phyloP scores from a whole-genome alignment of 192 early-diverging fungal genomes.

The Coemansia aciculifera region DNA sequence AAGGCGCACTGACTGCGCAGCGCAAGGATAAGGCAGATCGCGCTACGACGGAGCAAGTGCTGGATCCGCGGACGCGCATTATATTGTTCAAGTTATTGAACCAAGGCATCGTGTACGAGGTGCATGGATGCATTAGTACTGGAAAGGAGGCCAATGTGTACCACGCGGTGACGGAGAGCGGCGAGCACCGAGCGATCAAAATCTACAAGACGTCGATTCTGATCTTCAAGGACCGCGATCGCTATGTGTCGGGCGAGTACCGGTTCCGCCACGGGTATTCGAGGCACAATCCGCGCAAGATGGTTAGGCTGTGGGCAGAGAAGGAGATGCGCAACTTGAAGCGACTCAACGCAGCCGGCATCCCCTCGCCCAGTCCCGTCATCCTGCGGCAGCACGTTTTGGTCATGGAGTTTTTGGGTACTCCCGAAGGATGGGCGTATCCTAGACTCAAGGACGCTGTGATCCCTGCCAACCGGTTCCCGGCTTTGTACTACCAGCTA shows the following conservation, averaged over 20 bases:
- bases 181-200: constrained; percentile 88
- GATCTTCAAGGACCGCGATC: constrained; percentile 96
- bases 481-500: constrained; percentile 78
- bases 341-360: constrained; percentile 78
- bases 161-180: constrained; percentile 84
- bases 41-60: constrained; percentile 94
- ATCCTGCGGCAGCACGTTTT: constrained; percentile 90
- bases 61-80: constrained; percentile 97
- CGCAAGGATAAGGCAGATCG: constrained; percentile 90
- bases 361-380: constrained; percentile 88
- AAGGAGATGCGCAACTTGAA: constrained; percentile 99
- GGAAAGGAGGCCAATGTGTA: constrained; percentile 99
- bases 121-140: constrained; percentile 97
- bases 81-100: constrained; percentile 97
- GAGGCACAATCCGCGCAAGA: constrained; percentile 93
- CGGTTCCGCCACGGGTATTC: constrained; percentile 94
- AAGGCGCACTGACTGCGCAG: constrained; percentile 26
- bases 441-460: constrained; percentile 92
- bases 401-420: constrained; percentile 93
- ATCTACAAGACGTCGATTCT: constrained; percentile 99
- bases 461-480: constrained; percentile 72
- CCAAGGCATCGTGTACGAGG: constrained; percentile 82
- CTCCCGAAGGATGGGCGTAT: constrained; percentile 90
- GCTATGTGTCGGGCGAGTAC: constrained; percentile 94
- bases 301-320: constrained; percentile 98